Evolutionary conservation across 2,329 filamentous ascomycete species (phyloP).

Genomic region (Basipetospora chlamydospora): DNA sequence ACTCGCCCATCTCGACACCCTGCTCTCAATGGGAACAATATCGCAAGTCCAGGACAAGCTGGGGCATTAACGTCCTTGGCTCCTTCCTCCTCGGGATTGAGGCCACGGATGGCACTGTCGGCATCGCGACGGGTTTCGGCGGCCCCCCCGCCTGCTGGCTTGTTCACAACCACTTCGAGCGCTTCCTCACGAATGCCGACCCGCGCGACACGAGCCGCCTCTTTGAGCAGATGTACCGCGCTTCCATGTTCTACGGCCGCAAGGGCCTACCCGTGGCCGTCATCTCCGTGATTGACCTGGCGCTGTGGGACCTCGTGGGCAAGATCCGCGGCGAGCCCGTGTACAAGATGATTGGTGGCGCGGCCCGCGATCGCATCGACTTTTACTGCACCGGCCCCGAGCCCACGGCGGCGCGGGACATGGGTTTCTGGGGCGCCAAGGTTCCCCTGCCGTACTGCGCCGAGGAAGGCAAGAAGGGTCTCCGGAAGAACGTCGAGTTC

Average conservation of each 20-base stretch:
- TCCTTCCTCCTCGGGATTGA: slow-evolving; percentile 88
- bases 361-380: slow-evolving; percentile 67
- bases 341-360: slow-evolving; percentile 85
- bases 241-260: slow-evolving; percentile 90
- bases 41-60: slow-evolving; percentile 73
- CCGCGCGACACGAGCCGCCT: slow-evolving; percentile 82
- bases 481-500: slow-evolving; percentile 83
- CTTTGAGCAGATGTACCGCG: slow-evolving; percentile 94
- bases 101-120: slow-evolving; percentile 78
- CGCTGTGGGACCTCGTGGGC: slow-evolving; percentile 81
- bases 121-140: slow-evolving; percentile 87
- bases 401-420: slow-evolving; percentile 61
- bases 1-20: slow-evolving; percentile 82
- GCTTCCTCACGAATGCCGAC: slow-evolving; percentile 80
- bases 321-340: slow-evolving; percentile 88
- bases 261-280: slow-evolving; percentile 83
- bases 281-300: slow-evolving; percentile 88
- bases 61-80: slow-evolving; percentile 90
- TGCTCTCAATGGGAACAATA: slow-evolving; percentile 85
- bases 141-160: slow-evolving; percentile 91
- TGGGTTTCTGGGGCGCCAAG: slow-evolving; percentile 86
- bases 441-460: slow-evolving; percentile 82
- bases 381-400: slow-evolving; percentile 95
- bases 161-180: slow-evolving; percentile 81
- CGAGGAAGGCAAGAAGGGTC: slow-evolving; percentile 67